These are phyloP conservation scores for Hypoxylon sp. DNA, from an alignment of 2,329 filamentous ascomycete genomes.

Conservation along the genomic window DNA sequence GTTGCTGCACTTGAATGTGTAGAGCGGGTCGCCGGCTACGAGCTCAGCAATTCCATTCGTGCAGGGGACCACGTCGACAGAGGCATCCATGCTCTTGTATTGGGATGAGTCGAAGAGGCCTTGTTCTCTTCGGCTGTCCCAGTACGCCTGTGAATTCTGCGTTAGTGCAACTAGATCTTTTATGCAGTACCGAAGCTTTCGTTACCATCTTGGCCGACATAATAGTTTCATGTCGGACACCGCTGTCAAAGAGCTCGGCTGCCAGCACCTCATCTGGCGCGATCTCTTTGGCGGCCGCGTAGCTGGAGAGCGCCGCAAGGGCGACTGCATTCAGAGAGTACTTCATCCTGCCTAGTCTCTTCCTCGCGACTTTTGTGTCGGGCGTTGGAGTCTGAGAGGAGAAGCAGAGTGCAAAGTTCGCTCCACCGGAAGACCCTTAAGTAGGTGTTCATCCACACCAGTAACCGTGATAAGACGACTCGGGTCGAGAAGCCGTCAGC, in stretches of 20 bases:
- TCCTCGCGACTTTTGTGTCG: conserved; percentile 26
- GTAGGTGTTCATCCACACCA: conserved; percentile 14
- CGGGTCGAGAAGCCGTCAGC: conserved; percentile 36
- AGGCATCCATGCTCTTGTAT: conserved; percentile 52
- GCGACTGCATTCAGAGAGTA: conserved; percentile 48
- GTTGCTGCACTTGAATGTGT: conserved; percentile 53
- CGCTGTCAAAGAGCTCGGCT: conserved; percentile 53
- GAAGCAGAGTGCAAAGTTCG: conserved; percentile 5
- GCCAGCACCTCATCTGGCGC: conserved; percentile 51
- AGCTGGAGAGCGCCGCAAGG: conserved; percentile 50
- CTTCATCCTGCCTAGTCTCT: conserved; percentile 50
- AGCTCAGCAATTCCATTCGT: conserved; percentile 51
- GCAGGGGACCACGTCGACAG: conserved; percentile 47
- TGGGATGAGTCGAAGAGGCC: conserved; percentile 51
- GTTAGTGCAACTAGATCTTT: conserved; percentile 7
- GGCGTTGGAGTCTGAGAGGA: conserved; percentile 19
- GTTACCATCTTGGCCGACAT: conserved; percentile 53
- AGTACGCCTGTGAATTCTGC: conserved; percentile 48
- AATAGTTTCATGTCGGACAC: conserved; percentile 53
- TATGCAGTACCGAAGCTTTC: not conserved
- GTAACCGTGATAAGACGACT: conserved; percentile 28
- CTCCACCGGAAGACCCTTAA: conserved; percentile 32
- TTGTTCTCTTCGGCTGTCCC: conserved; percentile 51
- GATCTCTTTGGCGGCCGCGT: conserved; percentile 53
- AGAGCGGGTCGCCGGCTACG: conserved; percentile 48